Evolutionary conservation across 2,329 filamentous ascomycete genomes (phyloP).

Genomic region (Sporothrix pallida): DNA sequence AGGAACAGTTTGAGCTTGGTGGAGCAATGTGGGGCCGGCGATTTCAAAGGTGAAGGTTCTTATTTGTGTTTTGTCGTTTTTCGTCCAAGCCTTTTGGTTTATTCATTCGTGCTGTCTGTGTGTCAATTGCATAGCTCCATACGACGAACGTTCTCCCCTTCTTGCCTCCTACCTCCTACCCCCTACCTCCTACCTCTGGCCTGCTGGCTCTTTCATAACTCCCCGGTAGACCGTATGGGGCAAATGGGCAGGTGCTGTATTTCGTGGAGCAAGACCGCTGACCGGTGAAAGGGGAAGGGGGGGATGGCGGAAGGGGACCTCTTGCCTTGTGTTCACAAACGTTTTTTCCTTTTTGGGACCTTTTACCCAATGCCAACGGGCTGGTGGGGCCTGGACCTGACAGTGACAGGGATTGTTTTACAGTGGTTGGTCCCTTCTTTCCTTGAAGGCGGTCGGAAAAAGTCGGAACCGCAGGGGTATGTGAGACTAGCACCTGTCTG

Average conservation of each 20-base stretch:
- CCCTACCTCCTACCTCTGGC: not conserved
- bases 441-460: conserved; percentile 26
- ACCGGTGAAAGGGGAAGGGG: conserved; percentile 12
- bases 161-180: not conserved
- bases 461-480: conserved; percentile 28
- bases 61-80: not conserved
- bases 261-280: not conserved
- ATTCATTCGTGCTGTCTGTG: not conserved
- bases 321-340: too few species aligned
- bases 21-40: conserved; percentile 20
- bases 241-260: not conserved
- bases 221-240: not conserved
- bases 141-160: not conserved
- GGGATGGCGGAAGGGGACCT: not conserved
- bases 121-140: not conserved
- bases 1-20: conserved; percentile 26
- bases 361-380: conserved; percentile 13
- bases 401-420: not conserved
- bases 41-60: not conserved
- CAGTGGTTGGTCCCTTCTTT: not conserved
- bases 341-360: not conserved
- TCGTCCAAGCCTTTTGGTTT: not conserved
- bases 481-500: not conserved
- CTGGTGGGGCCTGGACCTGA: not conserved
- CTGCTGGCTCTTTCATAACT: not conserved